Percentiles rank a stretch among this genome's conserved stretches.
Conservation (phyloP, 305 asterid species). For the Fraxinus paxiana region DNA sequence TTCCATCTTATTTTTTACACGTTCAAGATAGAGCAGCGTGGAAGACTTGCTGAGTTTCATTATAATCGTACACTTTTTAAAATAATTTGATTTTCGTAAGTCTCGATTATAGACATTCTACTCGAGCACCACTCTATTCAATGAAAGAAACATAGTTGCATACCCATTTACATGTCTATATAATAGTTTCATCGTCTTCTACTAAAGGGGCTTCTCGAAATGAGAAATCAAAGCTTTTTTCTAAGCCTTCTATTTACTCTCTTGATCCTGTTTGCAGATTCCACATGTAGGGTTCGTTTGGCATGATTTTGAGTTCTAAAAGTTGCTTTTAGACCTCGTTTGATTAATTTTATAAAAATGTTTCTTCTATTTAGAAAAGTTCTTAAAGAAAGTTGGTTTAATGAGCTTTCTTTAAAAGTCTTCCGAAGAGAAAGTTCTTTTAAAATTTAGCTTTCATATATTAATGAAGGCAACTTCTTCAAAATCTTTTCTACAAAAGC, state of each 20-base stretch:
- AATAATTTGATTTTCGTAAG: not conserved
- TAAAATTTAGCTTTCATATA: too few relatives aligned
- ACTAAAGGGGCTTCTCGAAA: not conserved
- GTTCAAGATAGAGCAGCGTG: not conserved
- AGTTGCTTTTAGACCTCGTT: too few relatives aligned
- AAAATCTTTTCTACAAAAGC: not conserved
- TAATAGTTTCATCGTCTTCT: not conserved
- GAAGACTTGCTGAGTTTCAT: too few relatives aligned
- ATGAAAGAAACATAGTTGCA: not conserved
- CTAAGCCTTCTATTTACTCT: not conserved
- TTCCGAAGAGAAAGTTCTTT: not conserved
- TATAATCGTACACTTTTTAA: too few relatives aligned
- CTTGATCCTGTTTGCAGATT: not conserved
- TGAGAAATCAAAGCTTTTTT: not conserved
- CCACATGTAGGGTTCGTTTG: too few relatives aligned
- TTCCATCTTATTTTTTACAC: too few relatives aligned
- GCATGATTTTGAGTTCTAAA: too few relatives aligned
- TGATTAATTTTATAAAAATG: too few relatives aligned
- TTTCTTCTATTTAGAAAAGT: too few relatives aligned
- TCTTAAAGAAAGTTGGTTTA: too few relatives aligned
- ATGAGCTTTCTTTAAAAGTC: not conserved
- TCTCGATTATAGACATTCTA: not conserved
- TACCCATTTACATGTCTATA: not conserved
- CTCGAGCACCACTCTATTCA: too few relatives aligned
- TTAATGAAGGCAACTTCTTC: too few relatives aligned